phyloP scores from a whole-genome alignment of 345 rosid genomes.

The Angophora floribunda region DNA sequence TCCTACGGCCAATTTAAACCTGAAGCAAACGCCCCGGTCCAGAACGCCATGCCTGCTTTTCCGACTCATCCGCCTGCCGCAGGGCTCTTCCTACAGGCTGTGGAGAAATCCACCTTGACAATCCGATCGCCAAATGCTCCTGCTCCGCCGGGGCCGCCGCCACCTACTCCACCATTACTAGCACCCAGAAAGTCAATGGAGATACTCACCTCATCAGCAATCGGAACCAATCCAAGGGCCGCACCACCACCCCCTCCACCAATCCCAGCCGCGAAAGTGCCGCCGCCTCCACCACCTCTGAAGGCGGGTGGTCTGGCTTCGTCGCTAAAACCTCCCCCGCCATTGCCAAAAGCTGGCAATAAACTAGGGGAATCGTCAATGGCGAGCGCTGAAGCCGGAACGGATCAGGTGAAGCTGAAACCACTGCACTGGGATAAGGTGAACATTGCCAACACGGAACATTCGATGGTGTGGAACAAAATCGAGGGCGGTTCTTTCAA shows the following conservation, averaged over 20 bases:
- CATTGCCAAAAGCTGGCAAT: constrained; percentile 9
- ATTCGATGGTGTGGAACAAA: constrained; percentile 94
- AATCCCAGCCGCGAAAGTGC: constrained; percentile 15
- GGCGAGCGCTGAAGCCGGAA: neutral
- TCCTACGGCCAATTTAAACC: constrained; percentile 24
- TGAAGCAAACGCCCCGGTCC: neutral
- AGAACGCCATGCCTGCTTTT: neutral
- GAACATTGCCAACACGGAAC: constrained; percentile 39
- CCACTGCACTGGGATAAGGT: constrained; percentile 93
- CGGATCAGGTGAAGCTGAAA: constrained; percentile 58
- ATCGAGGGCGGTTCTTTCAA: constrained; percentile 74
- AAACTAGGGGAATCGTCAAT: constrained; percentile 18
- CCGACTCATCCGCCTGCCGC: constrained; percentile 5
- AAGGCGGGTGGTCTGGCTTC: neutral
- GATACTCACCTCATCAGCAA: constrained; percentile 12
- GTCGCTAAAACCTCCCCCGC: constrained; percentile 21
- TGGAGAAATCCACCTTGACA: neutral
- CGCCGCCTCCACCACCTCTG: constrained; percentile 29
- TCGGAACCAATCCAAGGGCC: neutral
- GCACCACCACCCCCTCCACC: constrained; percentile 20
- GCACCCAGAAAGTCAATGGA: neutral
- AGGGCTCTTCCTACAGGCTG: neutral
- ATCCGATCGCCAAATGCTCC: neutral
- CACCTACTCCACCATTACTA: neutral
- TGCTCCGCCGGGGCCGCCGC: neutral